Base-by-base conservation (phyloP, 495 filamentous ascomycete species). In the Trichoderma orchidacearum region DNA sequence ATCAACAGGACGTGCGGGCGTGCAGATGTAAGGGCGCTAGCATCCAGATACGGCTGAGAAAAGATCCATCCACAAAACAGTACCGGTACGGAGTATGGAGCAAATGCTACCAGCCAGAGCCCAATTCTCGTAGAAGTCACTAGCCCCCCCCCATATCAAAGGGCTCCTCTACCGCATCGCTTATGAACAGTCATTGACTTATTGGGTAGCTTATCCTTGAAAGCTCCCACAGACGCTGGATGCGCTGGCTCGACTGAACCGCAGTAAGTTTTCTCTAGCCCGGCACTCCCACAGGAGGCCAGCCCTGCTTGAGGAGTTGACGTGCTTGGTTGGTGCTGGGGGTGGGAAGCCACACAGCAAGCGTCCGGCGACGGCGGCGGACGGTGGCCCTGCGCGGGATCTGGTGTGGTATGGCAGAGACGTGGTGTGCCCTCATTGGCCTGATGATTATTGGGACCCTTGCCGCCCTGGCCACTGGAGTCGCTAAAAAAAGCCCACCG, bases 351-450 rank as follows among this genome's bases (percentile, higher is more conserved):
- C 41, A 48, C 41, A 48, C 41, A 48, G 15, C 41, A 48, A n/a
- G 41, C 41, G 18, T n/a, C 41, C 41, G 41, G 41, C 41, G 41
- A 25, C 38, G 38, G 41, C 41, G 41, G 41, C 41, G 41, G 36
- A 41, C 36, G 36, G 36, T 41, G 36, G 41, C 28, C 51, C 30
- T 53, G 17, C 30, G 18, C 51, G 53, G 30, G 53, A 55, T 34
- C 30, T 55, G 53, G 30, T 53, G 30, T 55, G 53, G 53, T 55
- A 34, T 55, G 53, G 30, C 32, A 34, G 53, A 55, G 53, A 55
- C 53, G 53, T 55, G 53, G 53, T 55, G 53, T 27, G 30, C 30
- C 21, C 32, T 55, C 53, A 55, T 55, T 55, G 53, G 53, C 17
- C 53, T 55, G 53, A 23, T 23, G 23, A 23, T 13, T 48, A 28